Base-by-base conservation (phyloP, 1,284 basidiomycete genomes). In the Ustilago tritici region DNA sequence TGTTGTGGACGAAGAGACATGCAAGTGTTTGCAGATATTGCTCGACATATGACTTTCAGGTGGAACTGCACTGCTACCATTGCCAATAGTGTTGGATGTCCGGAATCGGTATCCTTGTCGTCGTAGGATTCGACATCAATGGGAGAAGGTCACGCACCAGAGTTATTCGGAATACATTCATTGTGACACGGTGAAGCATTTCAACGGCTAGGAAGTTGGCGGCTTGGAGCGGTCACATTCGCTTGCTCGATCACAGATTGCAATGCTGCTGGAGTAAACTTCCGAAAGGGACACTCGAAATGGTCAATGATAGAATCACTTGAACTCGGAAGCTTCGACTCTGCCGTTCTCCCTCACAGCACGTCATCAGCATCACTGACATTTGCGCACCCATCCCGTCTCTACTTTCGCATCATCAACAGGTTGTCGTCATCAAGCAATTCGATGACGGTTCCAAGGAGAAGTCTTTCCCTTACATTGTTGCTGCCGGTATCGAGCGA, bases 371-470 rank as follows among this genome's bases (percentile, higher is more conserved):
- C 56, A 5, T 63, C 35, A 58, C 60, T 61, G 55, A 62, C 57
- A 36, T 56, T 41, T 32, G 4, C 6, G 32, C 52, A 49, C 54
- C 38, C 36, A 31, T 58, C 23, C 14, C 23, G n/a, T 7, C 14
- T 57, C 49, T 34, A 59, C 17, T 19, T 55, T 43, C 0, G 28
- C 41, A 23, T 32, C 34, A 5, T 28, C 23, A 14, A 65, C 62
- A 85, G 84, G 84, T 85, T 69, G 83, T 86, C 72, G 84, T 86
- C 70, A 86, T 86, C 82, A 85, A 86, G 84, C 84, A 86, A 74
- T 82, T 81, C 71, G 84, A 86, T 66, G 84, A 86, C 56, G 84
- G 84, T 52, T 82, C 78, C 76, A 85, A 84, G 82, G 84, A 86
- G 71, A 79, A 81, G 57, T 73, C 79, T 46, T 86, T 83, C 82